These are phyloP conservation scores for Trichomonascus vanleenenianus DNA, from an alignment of 805 yeast species.

Conservation along the genomic window DNA sequence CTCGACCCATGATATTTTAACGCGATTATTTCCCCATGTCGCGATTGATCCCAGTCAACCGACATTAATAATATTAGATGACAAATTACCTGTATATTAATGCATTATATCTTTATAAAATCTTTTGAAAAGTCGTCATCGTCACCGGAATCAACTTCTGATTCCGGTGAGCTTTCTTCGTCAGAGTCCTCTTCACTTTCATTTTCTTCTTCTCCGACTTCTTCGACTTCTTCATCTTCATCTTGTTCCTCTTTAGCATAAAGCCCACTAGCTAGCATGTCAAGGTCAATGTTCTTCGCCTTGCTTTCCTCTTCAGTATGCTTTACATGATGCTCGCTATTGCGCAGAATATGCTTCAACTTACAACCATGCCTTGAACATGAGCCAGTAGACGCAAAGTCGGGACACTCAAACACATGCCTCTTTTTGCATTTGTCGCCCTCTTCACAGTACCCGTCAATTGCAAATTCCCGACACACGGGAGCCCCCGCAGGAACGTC, in stretches of 20 bases:
- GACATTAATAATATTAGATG: too few species aligned
- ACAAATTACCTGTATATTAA: background rate
- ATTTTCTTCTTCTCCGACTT: constrained; percentile 14
- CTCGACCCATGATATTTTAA: too few species aligned
- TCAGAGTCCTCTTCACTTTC: constrained; percentile 10
- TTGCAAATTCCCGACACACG: constrained; percentile 60
- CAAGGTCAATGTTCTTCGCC: constrained; percentile 9
- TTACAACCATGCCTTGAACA: constrained; percentile 49
- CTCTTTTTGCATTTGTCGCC: constrained; percentile 51
- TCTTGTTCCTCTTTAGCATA: constrained; percentile 12
- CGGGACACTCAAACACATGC: constrained; percentile 65
- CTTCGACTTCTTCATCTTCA: constrained; percentile 15
- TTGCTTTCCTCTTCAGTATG: constrained; percentile 2
- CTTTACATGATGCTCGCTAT: constrained; percentile 8
- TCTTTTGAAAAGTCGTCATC: constrained; percentile 11
- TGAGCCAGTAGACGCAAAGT: constrained; percentile 49
- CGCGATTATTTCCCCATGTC: too few species aligned
- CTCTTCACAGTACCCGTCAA: constrained; percentile 58
- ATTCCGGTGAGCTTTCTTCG: constrained; percentile 5
- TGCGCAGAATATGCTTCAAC: constrained; percentile 41
- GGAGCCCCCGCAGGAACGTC: constrained; percentile 34
- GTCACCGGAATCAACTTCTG: constrained; percentile 16
- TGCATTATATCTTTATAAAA: constrained; percentile 2
- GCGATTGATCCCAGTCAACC: too few species aligned
- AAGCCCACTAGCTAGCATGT: constrained; percentile 4